These are phyloP conservation scores for Pseudonectria foliicola DNA, from an alignment of 2,329 filamentous ascomycete species.

Conservation along the genomic window DNA sequence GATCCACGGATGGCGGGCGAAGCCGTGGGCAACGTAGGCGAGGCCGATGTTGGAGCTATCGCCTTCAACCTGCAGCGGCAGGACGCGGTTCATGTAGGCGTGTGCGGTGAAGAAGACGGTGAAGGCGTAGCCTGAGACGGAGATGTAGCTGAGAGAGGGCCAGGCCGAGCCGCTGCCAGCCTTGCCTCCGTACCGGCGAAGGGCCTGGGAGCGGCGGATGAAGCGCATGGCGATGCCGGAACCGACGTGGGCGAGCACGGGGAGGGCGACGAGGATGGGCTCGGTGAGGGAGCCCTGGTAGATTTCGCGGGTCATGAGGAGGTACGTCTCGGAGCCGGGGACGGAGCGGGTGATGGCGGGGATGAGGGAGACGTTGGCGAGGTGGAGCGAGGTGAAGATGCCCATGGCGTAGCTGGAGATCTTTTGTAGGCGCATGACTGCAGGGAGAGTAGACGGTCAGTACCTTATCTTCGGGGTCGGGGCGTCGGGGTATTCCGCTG, in stretches of 20 bases:
- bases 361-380: constrained; percentile 75
- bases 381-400: constrained; percentile 68
- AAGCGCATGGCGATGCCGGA: constrained; percentile 73
- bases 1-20: constrained; percentile 60
- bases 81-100: constrained; percentile 64
- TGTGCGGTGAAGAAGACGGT: constrained; percentile 62
- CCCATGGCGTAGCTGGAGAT: constrained; percentile 85
- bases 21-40: constrained; percentile 78
- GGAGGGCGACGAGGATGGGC: constrained; percentile 69
- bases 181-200: constrained; percentile 64
- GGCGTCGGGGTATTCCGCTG: too few relatives aligned
- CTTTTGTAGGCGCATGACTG: constrained; percentile 59
- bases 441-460: too few relatives aligned
- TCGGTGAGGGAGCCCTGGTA: constrained; percentile 82
- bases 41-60: constrained; percentile 82
- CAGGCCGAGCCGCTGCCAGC: constrained; percentile 36
- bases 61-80: constrained; percentile 72
- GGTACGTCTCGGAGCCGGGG: constrained; percentile 69
- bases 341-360: constrained; percentile 69
- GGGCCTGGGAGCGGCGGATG: constrained; percentile 63
- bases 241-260: constrained; percentile 66
- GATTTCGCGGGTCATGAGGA: constrained; percentile 84
- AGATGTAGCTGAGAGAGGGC: constrained; percentile 65
- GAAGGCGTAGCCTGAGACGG: constrained; percentile 65
- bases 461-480: too few relatives aligned